Conservation (phyloP, 352 stramenopile species). For the Labyrinthula sp. region DNA sequence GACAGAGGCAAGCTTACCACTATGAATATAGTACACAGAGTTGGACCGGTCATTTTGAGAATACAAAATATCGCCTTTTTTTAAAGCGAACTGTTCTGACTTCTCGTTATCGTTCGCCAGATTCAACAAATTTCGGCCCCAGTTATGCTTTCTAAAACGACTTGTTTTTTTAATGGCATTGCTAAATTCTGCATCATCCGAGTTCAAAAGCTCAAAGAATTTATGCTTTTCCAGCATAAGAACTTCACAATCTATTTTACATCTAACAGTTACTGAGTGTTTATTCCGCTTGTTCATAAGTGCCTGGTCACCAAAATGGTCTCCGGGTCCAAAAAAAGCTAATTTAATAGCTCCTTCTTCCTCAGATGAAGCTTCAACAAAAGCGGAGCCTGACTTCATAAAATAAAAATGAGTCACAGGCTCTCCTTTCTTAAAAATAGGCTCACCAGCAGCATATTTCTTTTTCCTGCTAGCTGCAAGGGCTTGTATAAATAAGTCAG, state of each 20-base stretch:
- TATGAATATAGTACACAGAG: too few relatives aligned
- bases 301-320: slow-evolving; percentile 28
- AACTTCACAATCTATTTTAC: slow-evolving; percentile 9
- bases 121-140: slow-evolving; percentile 24
- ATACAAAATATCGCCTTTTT: too few relatives aligned
- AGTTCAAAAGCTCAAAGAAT: slow-evolving; percentile 13
- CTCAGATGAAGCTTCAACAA: slow-evolving; percentile 4
- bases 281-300: slow-evolving; percentile 17
- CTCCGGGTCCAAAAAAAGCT: slow-evolving; percentile 13
- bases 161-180: slow-evolving; percentile 13
- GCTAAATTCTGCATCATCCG: slow-evolving; percentile 7
- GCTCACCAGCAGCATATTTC: slow-evolving; percentile 5
- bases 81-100: too few relatives aligned
- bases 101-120: slow-evolving; percentile 26
- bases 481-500: neutral
- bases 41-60: too few relatives aligned
- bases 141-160: slow-evolving; percentile 17
- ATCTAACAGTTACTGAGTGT: slow-evolving; percentile 12
- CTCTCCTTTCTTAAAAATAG: slow-evolving; percentile 12
- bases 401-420: slow-evolving; percentile 10
- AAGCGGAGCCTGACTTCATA: slow-evolving; percentile 14
- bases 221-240: slow-evolving; percentile 9
- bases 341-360: slow-evolving; percentile 10
- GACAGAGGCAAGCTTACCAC: too few relatives aligned
- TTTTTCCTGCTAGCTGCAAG: too few relatives aligned